Evolutionary conservation across 768 basidiomycete species (phyloP), one percentile per base, ranked within the genome.

Genomic region (Mrakia frigida): DNA sequence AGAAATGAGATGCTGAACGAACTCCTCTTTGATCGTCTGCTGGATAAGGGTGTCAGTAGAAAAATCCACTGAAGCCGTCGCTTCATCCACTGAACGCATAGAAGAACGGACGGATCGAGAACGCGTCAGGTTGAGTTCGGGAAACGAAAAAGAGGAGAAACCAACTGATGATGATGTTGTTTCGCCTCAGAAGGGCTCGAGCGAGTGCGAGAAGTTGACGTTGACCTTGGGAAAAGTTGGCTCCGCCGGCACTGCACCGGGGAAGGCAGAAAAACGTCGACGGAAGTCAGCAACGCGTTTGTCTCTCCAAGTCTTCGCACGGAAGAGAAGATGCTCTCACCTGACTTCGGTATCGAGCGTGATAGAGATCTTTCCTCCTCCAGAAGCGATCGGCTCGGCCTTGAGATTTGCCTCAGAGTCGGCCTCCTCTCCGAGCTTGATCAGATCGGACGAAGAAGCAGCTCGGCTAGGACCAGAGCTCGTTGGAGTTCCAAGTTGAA

Each of bases 221-320:
- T 81, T 97, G 94, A 11, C 95, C 94, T 77, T 94, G 92, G 1
- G 92, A 94, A 83, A 97, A 95, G 84, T 97, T 96, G 39, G 89
- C 86, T 0, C 94, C 94, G 0, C 93, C 93, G 0, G 91, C 86
- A 0, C 56, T 56, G 28, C 9, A 6, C 3, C 6, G 21, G 6
- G 53, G 25, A n/a, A 25, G 56, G n/a, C 1, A 28, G 56, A 25
- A 25, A 56, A 10, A 28, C n/a, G 46, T 14, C 46, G 56, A 56
- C 25, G 11, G n/a, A 28, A 11, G 56, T 56, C 56, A 56, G 56
- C 28, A 18, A 21, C 46, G 46, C 56, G 25, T 56, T n/a, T n/a
- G n/a, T n/a, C n/a, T n/a, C n/a, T n/a, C n/a, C 56, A 25, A 56
- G 16, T 3, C 6, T n/a, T 9, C 14, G 56, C 9, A n/a, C 56